These are phyloP conservation scores for Penicillium bialowiezense DNA, from an alignment of 495 filamentous ascomycete genomes.

Conservation along the genomic window DNA sequence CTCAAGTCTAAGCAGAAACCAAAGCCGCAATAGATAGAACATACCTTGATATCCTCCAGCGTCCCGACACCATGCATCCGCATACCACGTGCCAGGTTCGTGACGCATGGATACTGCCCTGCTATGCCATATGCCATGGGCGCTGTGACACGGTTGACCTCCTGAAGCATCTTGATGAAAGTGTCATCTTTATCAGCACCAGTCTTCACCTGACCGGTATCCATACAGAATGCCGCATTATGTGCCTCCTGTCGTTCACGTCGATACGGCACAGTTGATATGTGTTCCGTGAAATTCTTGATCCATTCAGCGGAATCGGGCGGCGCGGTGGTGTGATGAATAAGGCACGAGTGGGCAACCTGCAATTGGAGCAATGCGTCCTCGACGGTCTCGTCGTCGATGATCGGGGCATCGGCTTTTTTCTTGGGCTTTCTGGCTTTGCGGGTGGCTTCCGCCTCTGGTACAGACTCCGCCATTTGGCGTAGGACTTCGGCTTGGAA, in stretches of 20 bases:
- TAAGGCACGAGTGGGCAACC: conserved; percentile 61
- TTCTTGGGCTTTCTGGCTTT: conserved; percentile 40
- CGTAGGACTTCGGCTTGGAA: conserved; percentile 64
- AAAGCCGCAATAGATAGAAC: conserved; percentile 2
- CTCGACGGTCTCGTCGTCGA: conserved; percentile 72
- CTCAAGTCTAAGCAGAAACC: neutral
- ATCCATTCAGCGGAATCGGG: conserved; percentile 77
- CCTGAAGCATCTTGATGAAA: conserved; percentile 75
- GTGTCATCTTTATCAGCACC: conserved; percentile 67
- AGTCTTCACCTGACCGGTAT: conserved; percentile 72
- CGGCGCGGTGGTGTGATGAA: conserved; percentile 65
- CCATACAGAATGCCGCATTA: conserved; percentile 77
- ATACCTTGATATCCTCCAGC: conserved; percentile 58
- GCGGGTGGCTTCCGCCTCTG: conserved; percentile 19
- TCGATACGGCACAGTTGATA: conserved; percentile 73
- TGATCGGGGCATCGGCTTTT: conserved; percentile 40
- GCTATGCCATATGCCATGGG: conserved; percentile 71
- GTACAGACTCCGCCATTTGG: conserved; percentile 39
- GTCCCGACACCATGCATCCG: conserved; percentile 54
- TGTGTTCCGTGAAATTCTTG: conserved; percentile 74
- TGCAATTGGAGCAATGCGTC: conserved; percentile 72
- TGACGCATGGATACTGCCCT: conserved; percentile 56
- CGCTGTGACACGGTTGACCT: conserved; percentile 69
- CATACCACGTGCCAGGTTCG: conserved; percentile 56
- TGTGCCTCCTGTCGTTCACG: conserved; percentile 43